Conservation (phyloP, 495 filamentous ascomycete genomes). For the Podospora pseudocomata region DNA sequence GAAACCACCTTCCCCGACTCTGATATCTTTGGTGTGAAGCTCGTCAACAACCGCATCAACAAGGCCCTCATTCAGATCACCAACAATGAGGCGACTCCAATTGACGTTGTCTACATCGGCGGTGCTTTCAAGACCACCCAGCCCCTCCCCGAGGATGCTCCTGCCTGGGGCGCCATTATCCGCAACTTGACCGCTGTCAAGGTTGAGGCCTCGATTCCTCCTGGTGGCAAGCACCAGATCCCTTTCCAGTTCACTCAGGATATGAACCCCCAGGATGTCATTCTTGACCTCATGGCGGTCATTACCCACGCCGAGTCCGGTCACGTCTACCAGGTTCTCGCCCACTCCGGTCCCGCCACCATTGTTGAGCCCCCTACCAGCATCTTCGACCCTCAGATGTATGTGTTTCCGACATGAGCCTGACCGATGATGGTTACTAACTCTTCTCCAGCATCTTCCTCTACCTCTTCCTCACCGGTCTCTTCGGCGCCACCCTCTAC, state of each 20-base stretch:
- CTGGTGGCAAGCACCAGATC: slow-evolving; percentile 70
- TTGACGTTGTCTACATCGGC: slow-evolving; percentile 72
- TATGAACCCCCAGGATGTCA: slow-evolving; percentile 87
- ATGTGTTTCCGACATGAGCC: slow-evolving; percentile 28
- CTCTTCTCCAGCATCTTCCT: slow-evolving; percentile 73
- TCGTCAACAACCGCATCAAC: slow-evolving; percentile 89
- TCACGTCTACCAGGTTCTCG: slow-evolving; percentile 67
- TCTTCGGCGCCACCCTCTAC: slow-evolving; percentile 76
- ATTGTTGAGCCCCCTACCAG: slow-evolving; percentile 90
- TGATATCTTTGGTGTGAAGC: slow-evolving; percentile 92
- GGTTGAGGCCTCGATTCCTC: slow-evolving; percentile 71
- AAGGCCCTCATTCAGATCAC: slow-evolving; percentile 73
- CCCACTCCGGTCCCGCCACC: slow-evolving; percentile 82
- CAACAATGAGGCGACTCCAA: slow-evolving; percentile 76
- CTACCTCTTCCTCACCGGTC: slow-evolving; percentile 81
- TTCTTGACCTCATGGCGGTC: slow-evolving; percentile 68
- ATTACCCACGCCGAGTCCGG: slow-evolving; percentile 60
- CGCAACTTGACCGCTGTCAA: slow-evolving; percentile 78
- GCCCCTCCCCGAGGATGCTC: slow-evolving; percentile 46
- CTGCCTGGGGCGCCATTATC: slow-evolving; percentile 54
- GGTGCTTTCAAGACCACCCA: slow-evolving; percentile 65
- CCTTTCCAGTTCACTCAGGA: slow-evolving; percentile 85
- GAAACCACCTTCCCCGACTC: slow-evolving; percentile 77
- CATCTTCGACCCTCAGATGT: slow-evolving; percentile 97
- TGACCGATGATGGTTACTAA: slow-evolving; percentile 23